Base-by-base conservation (phyloP, 1,284 basidiomycete species). In the Leccinum angustisporum region DNA sequence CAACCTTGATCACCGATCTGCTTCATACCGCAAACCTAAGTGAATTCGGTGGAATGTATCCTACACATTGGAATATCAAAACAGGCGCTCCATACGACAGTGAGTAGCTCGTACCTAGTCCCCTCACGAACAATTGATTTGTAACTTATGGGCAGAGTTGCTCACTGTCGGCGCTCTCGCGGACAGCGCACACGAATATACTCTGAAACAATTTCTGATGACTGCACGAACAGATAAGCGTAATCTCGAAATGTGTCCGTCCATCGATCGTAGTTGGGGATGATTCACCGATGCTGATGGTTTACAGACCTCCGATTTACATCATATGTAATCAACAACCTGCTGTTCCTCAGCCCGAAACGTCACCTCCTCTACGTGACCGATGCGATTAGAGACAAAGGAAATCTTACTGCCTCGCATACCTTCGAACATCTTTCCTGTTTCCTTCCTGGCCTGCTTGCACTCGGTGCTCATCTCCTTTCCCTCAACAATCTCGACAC, bases 351-450 rank as follows among this genome's bases (percentile, higher is more conserved):
- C 54, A 83, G 87, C 3, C 86, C 86, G 0, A 79, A 74, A 3
- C 86, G 91, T 2, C 73, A 84, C 18, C 80, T 92, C 11, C 81
- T 92, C 52, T 92, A 91, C 66, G 86, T 88, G 11, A 90, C 88
- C 1, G 86, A 89, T 67, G 78, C 76, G 16, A 62, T 51, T 10
- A 68, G 70, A 66, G 38, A 63, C 67, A 40, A 68, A 65, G 59
- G 63, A 10, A 2, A 66, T 18, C 61, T 64, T n/a, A 51, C 61
- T 2, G 78, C 84, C 7, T 76, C 80, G 5, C 83, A 87, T 68
- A 70, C 65, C n/a, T 85, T 91, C 64, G 88, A 92, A 68, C 90
- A 92, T 68, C 79, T 92, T 54, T 84, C 89, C 2, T 92, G 90
- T 73, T 92, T 92, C 79, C 79, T 91, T 58, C 88, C 89, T 0